Conservation (phyloP, 163 green algal genomes). For the Chloromonas sp. region DNA sequence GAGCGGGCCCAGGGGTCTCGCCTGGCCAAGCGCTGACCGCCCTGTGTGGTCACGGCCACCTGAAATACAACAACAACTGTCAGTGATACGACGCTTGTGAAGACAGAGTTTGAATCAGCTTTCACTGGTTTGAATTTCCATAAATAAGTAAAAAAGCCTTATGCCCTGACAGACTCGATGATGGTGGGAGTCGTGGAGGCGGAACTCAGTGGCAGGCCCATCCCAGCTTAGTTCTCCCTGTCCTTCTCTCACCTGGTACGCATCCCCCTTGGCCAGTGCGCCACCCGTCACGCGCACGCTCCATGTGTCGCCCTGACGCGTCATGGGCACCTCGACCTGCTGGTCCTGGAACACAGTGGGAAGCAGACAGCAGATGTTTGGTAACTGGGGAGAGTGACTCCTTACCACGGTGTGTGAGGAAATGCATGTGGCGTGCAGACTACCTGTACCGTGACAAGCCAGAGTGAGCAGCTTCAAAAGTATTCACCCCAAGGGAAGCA, state of each 20-base stretch:
- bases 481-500: too few relatives aligned
- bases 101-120: too few relatives aligned
- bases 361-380: too few relatives aligned
- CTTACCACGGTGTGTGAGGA: too few relatives aligned
- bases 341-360: too few relatives aligned
- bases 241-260: slow-evolving; percentile 19
- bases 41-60: slow-evolving; percentile 17
- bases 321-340: slow-evolving; percentile 14
- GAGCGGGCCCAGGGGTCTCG: slow-evolving; percentile 39
- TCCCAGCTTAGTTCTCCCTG: neutral
- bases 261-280: slow-evolving; percentile 14
- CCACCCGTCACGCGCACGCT: slow-evolving; percentile 1
- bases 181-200: neutral
- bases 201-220: neutral
- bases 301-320: slow-evolving; percentile 21
- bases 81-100: neutral
- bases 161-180: neutral
- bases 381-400: too few relatives aligned
- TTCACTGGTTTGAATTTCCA: neutral
- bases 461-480: too few relatives aligned
- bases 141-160: neutral
- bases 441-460: too few relatives aligned
- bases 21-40: slow-evolving; percentile 21
- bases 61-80: neutral
- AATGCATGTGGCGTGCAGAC: too few relatives aligned